Percentiles rank a stretch among this genome's conserved stretches.
Evolutionary conservation across 2,329 filamentous ascomycete genomes (phyloP).

Genomic region (Epichloe coenophiala): DNA sequence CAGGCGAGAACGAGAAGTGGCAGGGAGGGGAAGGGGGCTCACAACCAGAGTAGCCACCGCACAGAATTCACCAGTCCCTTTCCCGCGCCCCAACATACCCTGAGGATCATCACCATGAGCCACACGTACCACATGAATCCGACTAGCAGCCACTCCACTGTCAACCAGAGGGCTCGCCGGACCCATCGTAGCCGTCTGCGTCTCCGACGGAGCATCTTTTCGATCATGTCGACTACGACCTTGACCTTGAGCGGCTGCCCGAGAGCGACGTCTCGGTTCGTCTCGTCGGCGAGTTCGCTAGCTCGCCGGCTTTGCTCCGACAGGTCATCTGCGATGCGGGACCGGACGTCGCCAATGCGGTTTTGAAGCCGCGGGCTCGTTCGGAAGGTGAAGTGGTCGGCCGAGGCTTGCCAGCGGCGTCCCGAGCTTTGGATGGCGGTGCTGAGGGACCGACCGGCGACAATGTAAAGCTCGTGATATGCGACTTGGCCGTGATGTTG

Average conservation of each 20-base stretch:
- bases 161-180: constrained; percentile 61
- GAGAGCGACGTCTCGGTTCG: constrained; percentile 62
- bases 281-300: constrained; percentile 67
- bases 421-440: constrained; percentile 32
- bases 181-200: constrained; percentile 58
- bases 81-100: constrained; percentile 49
- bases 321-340: constrained; percentile 37
- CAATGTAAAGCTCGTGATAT: constrained; percentile 32
- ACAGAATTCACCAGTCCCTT: constrained; percentile 44
- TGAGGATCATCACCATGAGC: constrained; percentile 69
- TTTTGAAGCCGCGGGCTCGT: constrained; percentile 40
- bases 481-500: constrained; percentile 16
- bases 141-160: constrained; percentile 78
- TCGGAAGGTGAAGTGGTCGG: constrained; percentile 43
- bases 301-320: constrained; percentile 49
- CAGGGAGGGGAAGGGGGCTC: constrained; percentile 1
- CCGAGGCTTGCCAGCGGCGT: constrained; percentile 44
- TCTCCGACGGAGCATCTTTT: constrained; percentile 60
- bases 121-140: constrained; percentile 91
- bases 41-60: constrained; percentile 79
- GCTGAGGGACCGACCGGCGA: constrained; percentile 38
- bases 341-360: constrained; percentile 33
- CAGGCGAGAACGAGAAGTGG: not conserved
- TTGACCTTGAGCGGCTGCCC: constrained; percentile 71
- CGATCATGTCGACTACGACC: constrained; percentile 62